A percentile compares a stretch with the other conserved stretches of the same genome.
Evolutionary conservation across 2,329 filamentous ascomycete species (phyloP).

Genomic region (Aureobasidium namibiae): DNA sequence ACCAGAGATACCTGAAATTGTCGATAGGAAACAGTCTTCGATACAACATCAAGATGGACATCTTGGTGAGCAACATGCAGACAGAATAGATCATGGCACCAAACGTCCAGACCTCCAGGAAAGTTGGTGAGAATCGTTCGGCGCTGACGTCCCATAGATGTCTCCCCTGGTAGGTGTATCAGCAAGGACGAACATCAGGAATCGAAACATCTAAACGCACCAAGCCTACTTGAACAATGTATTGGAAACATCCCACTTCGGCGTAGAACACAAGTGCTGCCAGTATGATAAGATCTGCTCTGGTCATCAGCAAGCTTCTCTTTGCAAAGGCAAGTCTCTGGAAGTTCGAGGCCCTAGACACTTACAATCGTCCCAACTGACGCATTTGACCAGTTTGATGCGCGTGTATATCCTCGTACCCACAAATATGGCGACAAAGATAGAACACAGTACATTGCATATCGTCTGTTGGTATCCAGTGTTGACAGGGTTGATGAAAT

Average conservation of each 20-base stretch:
- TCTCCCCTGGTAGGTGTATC: neutral
- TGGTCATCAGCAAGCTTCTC: neutral
- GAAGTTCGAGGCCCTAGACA: neutral
- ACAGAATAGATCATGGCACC: conserved; percentile 6
- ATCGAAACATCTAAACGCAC: neutral
- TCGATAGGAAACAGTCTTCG: conserved; percentile 7
- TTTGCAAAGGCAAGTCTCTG: too few species aligned
- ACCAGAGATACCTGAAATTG: conserved; percentile 4
- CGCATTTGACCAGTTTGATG: conserved; percentile 1
- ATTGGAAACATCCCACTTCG: neutral
- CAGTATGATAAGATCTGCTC: neutral
- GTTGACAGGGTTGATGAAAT: neutral
- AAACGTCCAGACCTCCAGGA: neutral
- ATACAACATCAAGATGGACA: conserved; percentile 9
- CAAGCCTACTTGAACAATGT: neutral
- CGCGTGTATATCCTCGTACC: neutral
- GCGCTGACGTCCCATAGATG: conserved; percentile 7
- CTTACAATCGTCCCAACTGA: conserved; percentile 11
- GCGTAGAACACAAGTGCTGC: neutral
- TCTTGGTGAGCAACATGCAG: conserved; percentile 18
- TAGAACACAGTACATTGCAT: neutral
- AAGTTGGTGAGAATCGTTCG: neutral
- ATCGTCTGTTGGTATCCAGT: conserved; percentile 1
- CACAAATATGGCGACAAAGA: neutral
- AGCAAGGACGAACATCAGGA: neutral